Conservation (phyloP, 768 basidiomycete genomes). For the Rhizopogon salebrosus region DNA sequence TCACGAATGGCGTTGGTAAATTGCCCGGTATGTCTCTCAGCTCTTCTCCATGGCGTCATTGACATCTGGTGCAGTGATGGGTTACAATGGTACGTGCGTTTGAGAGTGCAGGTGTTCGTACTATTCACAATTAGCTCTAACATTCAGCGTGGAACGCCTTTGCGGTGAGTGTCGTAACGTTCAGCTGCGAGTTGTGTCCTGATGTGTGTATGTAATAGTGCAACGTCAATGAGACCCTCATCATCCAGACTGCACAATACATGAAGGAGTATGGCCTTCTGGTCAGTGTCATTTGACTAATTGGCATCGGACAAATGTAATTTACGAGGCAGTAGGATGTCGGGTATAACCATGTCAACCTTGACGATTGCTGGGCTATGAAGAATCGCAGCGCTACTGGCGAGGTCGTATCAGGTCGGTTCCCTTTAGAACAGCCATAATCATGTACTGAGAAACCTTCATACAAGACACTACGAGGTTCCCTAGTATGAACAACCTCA, state of each 20-base stretch:
- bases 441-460: background rate
- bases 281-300: conserved; percentile 22
- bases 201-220: conserved; percentile 34
- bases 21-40: conserved; percentile 21
- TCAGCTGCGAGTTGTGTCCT: background rate
- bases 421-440: background rate
- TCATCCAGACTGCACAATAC: conserved; percentile 44
- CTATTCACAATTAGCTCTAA: background rate
- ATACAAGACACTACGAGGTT: conserved; percentile 44
- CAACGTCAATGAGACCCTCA: conserved; percentile 47
- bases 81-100: conserved; percentile 22
- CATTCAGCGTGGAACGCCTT: conserved; percentile 62
- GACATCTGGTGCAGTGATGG: conserved; percentile 21
- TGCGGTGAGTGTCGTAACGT: conserved; percentile 34
- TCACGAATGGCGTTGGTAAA: conserved; percentile 26
- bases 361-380: conserved; percentile 63
- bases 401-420: conserved; percentile 49
- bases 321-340: conserved; percentile 33
- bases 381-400: conserved; percentile 47
- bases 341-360: conserved; percentile 54
- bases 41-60: background rate
- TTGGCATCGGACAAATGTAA: background rate
- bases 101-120: background rate
- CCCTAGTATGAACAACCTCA: conserved; percentile 52
- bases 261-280: conserved; percentile 49